Evolutionary conservation across 768 basidiomycete species (phyloP).

Genomic region (Boletellus sp.): DNA sequence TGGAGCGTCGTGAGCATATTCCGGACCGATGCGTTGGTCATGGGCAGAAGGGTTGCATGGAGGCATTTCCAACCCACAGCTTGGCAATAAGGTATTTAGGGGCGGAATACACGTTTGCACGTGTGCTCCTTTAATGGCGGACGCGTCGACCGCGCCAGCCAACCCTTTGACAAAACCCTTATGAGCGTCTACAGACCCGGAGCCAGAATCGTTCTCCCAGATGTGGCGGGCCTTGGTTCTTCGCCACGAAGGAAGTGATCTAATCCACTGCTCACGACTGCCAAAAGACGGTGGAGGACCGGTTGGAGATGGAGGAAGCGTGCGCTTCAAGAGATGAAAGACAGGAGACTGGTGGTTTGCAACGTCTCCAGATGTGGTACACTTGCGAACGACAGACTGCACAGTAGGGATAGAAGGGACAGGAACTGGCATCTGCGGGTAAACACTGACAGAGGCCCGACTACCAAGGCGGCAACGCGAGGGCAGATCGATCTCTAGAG

Average conservation of each 20-base stretch:
- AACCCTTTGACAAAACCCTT: slow-evolving; percentile 75
- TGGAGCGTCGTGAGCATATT: not conserved
- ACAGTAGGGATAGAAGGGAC: slow-evolving; percentile 60
- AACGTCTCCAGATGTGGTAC: slow-evolving; percentile 41
- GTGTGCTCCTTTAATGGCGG: slow-evolving; percentile 81
- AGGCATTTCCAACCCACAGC: slow-evolving; percentile 13
- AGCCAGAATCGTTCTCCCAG: slow-evolving; percentile 53
- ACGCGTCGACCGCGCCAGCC: slow-evolving; percentile 70
- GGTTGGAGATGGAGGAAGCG: slow-evolving; percentile 56
- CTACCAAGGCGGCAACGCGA: slow-evolving; percentile 45
- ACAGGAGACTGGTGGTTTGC: slow-evolving; percentile 38
- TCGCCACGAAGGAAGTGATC: slow-evolving; percentile 68
- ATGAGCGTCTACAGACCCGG: slow-evolving; percentile 18
- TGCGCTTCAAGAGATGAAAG: slow-evolving; percentile 52
- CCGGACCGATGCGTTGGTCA: slow-evolving; percentile 18
- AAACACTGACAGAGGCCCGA: slow-evolving; percentile 37
- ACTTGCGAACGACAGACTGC: slow-evolving; percentile 68
- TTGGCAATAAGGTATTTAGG: slow-evolving; percentile 35
- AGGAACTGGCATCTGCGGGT: slow-evolving; percentile 83
- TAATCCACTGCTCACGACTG: slow-evolving; percentile 71
- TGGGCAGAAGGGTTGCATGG: slow-evolving; percentile 26
- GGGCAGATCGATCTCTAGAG: slow-evolving; percentile 42
- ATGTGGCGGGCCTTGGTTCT: slow-evolving; percentile 62
- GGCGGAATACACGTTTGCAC: slow-evolving; percentile 86
- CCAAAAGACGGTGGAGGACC: slow-evolving; percentile 63